Percentiles rank a stretch among this genome's conserved stretches.
Conservation (phyloP, 163 green algal species). For the Prototheca wickerhamii region DNA sequence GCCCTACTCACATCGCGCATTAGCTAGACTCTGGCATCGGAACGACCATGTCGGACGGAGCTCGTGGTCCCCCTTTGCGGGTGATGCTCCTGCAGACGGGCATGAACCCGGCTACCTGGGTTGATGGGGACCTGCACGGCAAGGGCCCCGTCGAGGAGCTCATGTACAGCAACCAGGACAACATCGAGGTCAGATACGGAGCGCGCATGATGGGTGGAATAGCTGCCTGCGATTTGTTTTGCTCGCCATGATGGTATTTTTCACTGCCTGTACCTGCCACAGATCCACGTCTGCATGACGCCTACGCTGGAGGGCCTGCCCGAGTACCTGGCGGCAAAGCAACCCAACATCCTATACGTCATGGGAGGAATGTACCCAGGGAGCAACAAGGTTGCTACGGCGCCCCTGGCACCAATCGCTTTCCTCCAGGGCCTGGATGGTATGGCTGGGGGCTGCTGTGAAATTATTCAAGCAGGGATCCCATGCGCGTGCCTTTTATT, state of each 20-base stretch:
- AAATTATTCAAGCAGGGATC: too few species aligned
- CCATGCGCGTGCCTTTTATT: too few species aligned
- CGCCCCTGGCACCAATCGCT: background rate
- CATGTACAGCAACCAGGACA: background rate
- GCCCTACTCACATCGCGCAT: too few species aligned
- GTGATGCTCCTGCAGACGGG: slow-evolving; percentile 8
- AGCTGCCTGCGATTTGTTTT: too few species aligned
- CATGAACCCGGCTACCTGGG: background rate
- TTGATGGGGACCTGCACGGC: slow-evolving; percentile 1
- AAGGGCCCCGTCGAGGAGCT: slow-evolving; percentile 13
- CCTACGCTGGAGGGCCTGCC: slow-evolving; percentile 39
- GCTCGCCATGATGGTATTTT: background rate
- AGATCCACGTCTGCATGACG: slow-evolving; percentile 44
- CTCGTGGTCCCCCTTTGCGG: background rate
- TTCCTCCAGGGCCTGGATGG: too few species aligned
- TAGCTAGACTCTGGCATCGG: too few species aligned
- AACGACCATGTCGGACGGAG: too few species aligned
- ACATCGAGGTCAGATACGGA: background rate
- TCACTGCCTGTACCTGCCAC: background rate
- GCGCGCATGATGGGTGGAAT: background rate
- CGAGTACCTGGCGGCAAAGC: slow-evolving; percentile 16
- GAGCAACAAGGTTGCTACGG: background rate
- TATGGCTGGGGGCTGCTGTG: too few species aligned
- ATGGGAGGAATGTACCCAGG: background rate
- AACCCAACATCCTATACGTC: slow-evolving; percentile 54